phyloP scores from a whole-genome alignment of 2,329 filamentous ascomycete species.

The Lachnellula occidentalis region DNA sequence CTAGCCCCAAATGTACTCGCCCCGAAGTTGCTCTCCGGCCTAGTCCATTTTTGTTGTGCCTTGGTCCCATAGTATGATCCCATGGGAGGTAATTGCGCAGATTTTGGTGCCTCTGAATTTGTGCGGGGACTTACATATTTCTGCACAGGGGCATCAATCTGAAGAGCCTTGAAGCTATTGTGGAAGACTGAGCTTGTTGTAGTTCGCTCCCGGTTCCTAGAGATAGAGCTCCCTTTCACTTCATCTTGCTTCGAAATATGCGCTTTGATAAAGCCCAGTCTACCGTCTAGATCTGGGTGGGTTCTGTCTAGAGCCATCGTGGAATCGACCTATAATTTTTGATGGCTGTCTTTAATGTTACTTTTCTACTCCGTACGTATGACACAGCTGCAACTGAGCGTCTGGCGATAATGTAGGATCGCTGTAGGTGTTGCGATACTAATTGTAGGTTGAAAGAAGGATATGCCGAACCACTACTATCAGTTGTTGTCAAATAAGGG shows the following conservation, averaged over 20 bases:
- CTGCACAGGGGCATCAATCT: background rate
- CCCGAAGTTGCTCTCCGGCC: too few species aligned
- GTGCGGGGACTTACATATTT: too few species aligned
- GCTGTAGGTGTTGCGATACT: too few species aligned
- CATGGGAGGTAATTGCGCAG: too few species aligned
- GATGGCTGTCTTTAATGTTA: background rate
- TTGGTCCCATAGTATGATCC: background rate
- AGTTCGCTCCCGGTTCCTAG: background rate
- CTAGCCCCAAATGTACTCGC: too few species aligned
- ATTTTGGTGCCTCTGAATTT: too few species aligned
- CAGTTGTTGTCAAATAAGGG: too few species aligned
- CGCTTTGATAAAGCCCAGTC: background rate
- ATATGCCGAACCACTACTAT: too few species aligned
- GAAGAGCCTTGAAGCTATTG: background rate
- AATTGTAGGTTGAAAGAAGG: too few species aligned
- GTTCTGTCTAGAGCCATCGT: background rate
- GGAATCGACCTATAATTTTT: background rate
- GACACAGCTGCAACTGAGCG: background rate
- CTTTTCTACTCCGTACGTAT: background rate
- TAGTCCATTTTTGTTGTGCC: background rate
- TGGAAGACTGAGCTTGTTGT: background rate
- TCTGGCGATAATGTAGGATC: too few species aligned
- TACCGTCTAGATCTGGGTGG: background rate
- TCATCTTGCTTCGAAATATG: too few species aligned
- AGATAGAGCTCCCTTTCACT: too few species aligned